Conservation (phyloP, 768 basidiomycete genomes). For the Lentinula lateritia region DNA sequence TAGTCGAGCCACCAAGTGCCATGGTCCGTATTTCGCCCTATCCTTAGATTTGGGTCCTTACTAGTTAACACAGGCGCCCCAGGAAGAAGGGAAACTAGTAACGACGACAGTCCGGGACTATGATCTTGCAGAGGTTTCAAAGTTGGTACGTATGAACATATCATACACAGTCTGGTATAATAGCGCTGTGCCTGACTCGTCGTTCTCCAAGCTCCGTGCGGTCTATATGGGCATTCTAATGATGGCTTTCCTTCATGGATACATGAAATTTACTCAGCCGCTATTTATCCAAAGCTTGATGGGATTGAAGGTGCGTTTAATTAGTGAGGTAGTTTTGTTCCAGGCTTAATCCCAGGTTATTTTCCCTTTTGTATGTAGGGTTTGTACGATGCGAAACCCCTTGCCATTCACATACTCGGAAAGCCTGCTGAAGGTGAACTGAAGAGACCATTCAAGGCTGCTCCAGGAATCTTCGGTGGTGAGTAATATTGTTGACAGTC, state of each 20-base stretch:
- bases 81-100: constrained; percentile 66
- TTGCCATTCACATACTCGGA: constrained; percentile 79
- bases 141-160: constrained; percentile 46
- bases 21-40: constrained; percentile 48
- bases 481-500: constrained; percentile 15
- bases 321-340: background rate
- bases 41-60: background rate
- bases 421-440: constrained; percentile 80
- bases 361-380: constrained; percentile 21
- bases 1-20: constrained; percentile 71
- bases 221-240: constrained; percentile 73
- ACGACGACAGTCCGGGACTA: constrained; percentile 95
- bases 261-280: constrained; percentile 94
- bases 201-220: constrained; percentile 45
- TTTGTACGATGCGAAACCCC: constrained; percentile 79
- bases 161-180: background rate
- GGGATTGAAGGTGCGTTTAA: constrained; percentile 62
- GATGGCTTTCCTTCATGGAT: constrained; percentile 91
- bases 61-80: constrained; percentile 30
- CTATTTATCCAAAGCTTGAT: constrained; percentile 94
- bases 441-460: constrained; percentile 82
- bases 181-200: background rate
- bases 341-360: too few relatives aligned
- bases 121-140: constrained; percentile 83
- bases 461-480: constrained; percentile 70